These are phyloP conservation scores for Paecilomyces dactylethromorphus DNA, from an alignment of 2,329 filamentous ascomycete species.

Conservation along the genomic window DNA sequence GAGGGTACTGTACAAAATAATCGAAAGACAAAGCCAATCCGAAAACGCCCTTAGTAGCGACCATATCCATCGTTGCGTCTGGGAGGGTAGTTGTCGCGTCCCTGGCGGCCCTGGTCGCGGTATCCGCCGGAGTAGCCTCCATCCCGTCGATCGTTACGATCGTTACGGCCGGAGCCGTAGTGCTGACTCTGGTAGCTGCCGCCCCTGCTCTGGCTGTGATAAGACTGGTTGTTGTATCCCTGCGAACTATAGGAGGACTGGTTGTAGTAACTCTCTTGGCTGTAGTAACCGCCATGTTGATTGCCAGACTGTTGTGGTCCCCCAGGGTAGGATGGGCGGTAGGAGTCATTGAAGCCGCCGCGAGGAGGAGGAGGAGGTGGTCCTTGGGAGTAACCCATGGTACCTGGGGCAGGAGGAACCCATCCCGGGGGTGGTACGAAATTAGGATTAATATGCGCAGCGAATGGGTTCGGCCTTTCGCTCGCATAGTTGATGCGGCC, in stretches of 20 bases:
- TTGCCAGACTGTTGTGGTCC: conserved; percentile 5
- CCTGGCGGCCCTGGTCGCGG: conserved; percentile 20
- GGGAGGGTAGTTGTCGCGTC: conserved; percentile 15
- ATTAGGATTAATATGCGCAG: conserved; percentile 40
- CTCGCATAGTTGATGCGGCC: conserved; percentile 51
- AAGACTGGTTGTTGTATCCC: conserved; percentile 9
- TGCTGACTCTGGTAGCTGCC: conserved; percentile 19
- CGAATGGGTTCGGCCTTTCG: conserved; percentile 39
- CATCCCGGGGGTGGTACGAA: conserved; percentile 33
- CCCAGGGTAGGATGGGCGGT: conserved; percentile 10
- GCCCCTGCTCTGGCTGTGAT: conserved; percentile 16
- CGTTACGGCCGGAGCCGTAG: conserved; percentile 15
- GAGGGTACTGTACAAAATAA: background rate
- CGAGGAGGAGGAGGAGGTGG: conserved; percentile 35
- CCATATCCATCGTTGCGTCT: conserved; percentile 32
- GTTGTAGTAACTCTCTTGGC: conserved; percentile 19
- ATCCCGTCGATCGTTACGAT: conserved; percentile 15
- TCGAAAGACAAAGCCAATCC: background rate
- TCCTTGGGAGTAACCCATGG: conserved; percentile 25
- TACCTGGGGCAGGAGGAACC: conserved; percentile 23
- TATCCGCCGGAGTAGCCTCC: conserved; percentile 16
- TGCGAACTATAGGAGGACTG: conserved; percentile 12
- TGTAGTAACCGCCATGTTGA: conserved; percentile 16
- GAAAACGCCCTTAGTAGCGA: conserved; percentile 20
- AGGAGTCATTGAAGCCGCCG: conserved; percentile 22